These are phyloP conservation scores for Kodamaea suecica DNA, from an alignment of 1,139 yeast species.

Conservation along the genomic window DNA sequence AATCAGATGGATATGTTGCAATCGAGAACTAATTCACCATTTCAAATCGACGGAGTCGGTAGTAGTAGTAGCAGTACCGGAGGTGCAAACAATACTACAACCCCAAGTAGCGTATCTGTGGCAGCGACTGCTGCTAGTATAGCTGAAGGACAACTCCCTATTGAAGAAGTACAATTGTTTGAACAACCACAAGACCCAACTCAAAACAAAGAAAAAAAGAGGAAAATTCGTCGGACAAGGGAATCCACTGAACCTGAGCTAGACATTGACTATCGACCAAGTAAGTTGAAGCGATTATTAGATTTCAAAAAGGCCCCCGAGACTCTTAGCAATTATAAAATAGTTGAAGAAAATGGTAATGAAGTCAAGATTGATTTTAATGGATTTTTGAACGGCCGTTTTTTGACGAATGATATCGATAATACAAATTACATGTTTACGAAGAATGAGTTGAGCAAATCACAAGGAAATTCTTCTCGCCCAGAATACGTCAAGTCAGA, in stretches of 20 bases:
- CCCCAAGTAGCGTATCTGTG: background rate
- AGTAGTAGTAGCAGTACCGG: too few relatives aligned
- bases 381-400: slow-evolving; percentile 44
- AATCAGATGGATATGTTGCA: slow-evolving; percentile 13
- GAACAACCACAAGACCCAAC: too few relatives aligned
- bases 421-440: slow-evolving; percentile 35
- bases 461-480: slow-evolving; percentile 1
- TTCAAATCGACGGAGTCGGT: background rate
- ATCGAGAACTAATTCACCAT: slow-evolving; percentile 6
- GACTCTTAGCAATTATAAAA: slow-evolving; percentile 21
- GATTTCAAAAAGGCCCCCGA: slow-evolving; percentile 28
- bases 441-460: slow-evolving; percentile 15
- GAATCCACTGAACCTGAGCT: slow-evolving; percentile 12
- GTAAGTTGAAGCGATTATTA: slow-evolving; percentile 28
- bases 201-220: slow-evolving; percentile 10
- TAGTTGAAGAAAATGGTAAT: slow-evolving; percentile 30
- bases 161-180: too few relatives aligned
- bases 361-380: slow-evolving; percentile 24
- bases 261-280: slow-evolving; percentile 26
- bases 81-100: too few relatives aligned
- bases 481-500: too few relatives aligned
- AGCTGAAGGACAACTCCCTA: too few relatives aligned
- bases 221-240: slow-evolving; percentile 3
- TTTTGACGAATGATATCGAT: slow-evolving; percentile 43
- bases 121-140: background rate